Evolutionary conservation across 1,284 basidiomycete genomes (phyloP), one percentile per base, ranked within the genome.

Genomic region (Butyriboletus appendiculatus): DNA sequence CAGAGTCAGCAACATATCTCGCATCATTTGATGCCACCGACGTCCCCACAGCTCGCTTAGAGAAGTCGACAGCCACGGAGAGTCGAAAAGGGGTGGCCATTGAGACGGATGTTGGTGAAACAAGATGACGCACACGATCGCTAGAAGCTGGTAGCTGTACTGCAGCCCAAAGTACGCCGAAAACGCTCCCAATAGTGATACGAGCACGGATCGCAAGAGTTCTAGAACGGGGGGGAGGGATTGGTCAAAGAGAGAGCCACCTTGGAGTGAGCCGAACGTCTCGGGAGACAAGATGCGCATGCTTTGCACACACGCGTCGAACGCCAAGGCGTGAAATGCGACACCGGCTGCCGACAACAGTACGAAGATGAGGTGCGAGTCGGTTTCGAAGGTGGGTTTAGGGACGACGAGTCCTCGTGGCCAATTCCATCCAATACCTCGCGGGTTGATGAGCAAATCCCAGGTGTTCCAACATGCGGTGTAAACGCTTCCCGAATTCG

Each of bases 161-260:
- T 81, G 72, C 12, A 86, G 32, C 30, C 73, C 24, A 73, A 70
- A 24, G 48, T 78, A 82, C 15, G 80, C 59, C 26, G 71, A 59
- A 37, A 78, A 64, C 4, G 78, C 77, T 1, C 71, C 59, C 41
- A 79, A 59, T 42, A 77, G 58, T 9, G 75, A 73, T 18, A 83
- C 68, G 30, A 70, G 26, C 6, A 72, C 66, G 4, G 60, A 15
- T 7, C 57, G 56, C 16, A 73, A 41, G 58, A 81, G 77, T 39
- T 78, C 76, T 0, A 64, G 56, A 10, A 72, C 20, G 1, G 69
- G 72, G 11, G 80, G 69, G 2, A 82, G 66, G 10, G 69, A 64
- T 12, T 63, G 45, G 61, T 82, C 76, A 62, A 80, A 84, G 39
- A 87, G 79, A 24, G 77, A 74, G 6, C 76, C 77, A 12, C 69